Percentiles rank a stretch among this genome's conserved stretches.
Conservation (phyloP, 2,329 filamentous ascomycete species). For the Aspergillus quadricinctus region DNA sequence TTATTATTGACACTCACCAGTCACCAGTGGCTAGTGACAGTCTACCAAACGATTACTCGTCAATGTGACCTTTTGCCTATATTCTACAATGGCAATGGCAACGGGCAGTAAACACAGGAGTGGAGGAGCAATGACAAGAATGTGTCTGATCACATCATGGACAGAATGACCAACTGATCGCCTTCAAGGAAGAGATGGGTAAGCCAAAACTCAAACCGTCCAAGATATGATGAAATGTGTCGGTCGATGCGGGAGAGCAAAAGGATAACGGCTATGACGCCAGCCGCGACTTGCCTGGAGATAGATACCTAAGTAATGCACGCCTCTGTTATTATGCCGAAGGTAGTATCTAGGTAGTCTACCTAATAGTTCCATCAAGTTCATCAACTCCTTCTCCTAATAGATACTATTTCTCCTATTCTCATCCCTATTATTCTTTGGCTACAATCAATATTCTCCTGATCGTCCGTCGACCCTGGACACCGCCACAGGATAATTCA, state of each 20-base stretch:
- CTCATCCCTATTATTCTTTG: background rate
- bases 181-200: background rate
- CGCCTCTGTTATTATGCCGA: background rate
- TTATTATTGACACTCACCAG: background rate
- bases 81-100: no score
- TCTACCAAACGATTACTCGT: background rate
- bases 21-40: background rate
- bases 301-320: no score
- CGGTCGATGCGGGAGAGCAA: no score
- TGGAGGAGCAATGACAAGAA: background rate
- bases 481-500: background rate
- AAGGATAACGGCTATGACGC: background rate
- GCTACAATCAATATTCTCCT: background rate
- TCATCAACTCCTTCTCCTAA: background rate
- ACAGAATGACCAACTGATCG: background rate
- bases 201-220: background rate
- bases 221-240: background rate
- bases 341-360: background rate
- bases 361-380: background rate
- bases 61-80: background rate
- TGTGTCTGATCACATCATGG: background rate
- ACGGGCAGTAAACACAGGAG: background rate
- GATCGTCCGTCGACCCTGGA: background rate
- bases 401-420: background rate
- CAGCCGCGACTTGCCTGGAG: background rate